Evolutionary conservation across 1,284 basidiomycete species (phyloP).

Genomic region (Puccinia coronata): DNA sequence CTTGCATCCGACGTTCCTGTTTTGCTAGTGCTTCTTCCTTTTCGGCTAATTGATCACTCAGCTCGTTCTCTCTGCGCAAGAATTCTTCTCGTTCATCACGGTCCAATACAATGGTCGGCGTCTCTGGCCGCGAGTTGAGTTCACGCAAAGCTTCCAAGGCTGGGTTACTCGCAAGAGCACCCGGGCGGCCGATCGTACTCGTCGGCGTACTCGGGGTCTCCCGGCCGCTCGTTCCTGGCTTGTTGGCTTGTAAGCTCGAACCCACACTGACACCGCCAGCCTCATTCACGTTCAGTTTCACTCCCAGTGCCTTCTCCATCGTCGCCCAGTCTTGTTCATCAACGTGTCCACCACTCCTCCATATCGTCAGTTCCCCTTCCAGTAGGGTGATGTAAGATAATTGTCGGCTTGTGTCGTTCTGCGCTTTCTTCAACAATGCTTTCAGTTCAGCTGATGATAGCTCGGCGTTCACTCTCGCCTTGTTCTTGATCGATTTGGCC

Average conservation of each 20-base stretch:
- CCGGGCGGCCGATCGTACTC: slow-evolving; percentile 67
- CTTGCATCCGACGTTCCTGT: slow-evolving; percentile 68
- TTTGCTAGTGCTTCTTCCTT: slow-evolving; percentile 75
- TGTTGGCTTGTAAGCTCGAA: slow-evolving; percentile 60
- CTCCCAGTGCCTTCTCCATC: slow-evolving; percentile 65
- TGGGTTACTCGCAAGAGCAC: slow-evolving; percentile 63
- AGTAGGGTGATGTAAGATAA: slow-evolving; percentile 84
- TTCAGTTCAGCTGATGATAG: slow-evolving; percentile 96
- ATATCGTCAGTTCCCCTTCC: slow-evolving; percentile 86
- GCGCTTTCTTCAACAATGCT: slow-evolving; percentile 82
- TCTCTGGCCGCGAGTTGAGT: slow-evolving; percentile 62
- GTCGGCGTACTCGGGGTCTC: slow-evolving; percentile 65
- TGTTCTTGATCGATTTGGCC: slow-evolving; percentile 99
- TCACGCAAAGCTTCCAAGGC: slow-evolving; percentile 71
- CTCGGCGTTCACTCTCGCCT: slow-evolving; percentile 96
- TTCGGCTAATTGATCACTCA: slow-evolving; percentile 89
- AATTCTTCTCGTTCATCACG: slow-evolving; percentile 98
- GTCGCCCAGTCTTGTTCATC: slow-evolving; percentile 81
- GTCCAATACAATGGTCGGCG: slow-evolving; percentile 69
- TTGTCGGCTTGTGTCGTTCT: slow-evolving; percentile 78
- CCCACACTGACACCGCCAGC: slow-evolving; percentile 52
- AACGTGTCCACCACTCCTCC: slow-evolving; percentile 85
- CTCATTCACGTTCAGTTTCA: slow-evolving; percentile 63
- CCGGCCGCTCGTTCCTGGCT: slow-evolving; percentile 67
- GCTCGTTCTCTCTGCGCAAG: slow-evolving; percentile 91